phyloP scores from a whole-genome alignment of 1,284 basidiomycete genomes.

The Chondrostereum purpureum region DNA sequence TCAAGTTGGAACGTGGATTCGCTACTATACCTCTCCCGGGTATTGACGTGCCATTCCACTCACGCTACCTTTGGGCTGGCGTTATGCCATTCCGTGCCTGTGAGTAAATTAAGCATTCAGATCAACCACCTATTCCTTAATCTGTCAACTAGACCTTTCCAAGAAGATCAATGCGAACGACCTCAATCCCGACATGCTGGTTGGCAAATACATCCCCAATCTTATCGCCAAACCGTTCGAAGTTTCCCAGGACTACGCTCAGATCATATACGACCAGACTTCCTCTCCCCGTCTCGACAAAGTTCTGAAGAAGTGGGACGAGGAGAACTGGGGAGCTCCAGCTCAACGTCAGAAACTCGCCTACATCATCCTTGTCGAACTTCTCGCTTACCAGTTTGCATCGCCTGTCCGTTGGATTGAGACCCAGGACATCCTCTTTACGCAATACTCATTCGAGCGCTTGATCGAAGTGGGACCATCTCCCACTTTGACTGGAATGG shows the following conservation, averaged over 20 bases:
- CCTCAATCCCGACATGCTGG: slow-evolving; percentile 86
- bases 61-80: slow-evolving; percentile 96
- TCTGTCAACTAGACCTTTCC: slow-evolving; percentile 88
- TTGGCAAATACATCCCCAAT: slow-evolving; percentile 96
- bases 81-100: slow-evolving; percentile 95
- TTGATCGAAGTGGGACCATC: slow-evolving; percentile 95
- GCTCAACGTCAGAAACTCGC: slow-evolving; percentile 89
- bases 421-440: slow-evolving; percentile 94
- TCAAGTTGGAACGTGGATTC: slow-evolving; percentile 94
- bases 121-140: slow-evolving; percentile 4
- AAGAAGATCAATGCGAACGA: slow-evolving; percentile 94
- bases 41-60: slow-evolving; percentile 99
- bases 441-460: slow-evolving; percentile 85
- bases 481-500: slow-evolving; percentile 96
- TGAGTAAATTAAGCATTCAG: slow-evolving; percentile 42
- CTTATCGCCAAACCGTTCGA: slow-evolving; percentile 93
- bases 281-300: slow-evolving; percentile 90
- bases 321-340: slow-evolving; percentile 79
- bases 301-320: slow-evolving; percentile 89
- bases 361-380: slow-evolving; percentile 92
- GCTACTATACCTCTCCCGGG: slow-evolving; percentile 95
- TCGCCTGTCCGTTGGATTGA: slow-evolving; percentile 98
- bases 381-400: slow-evolving; percentile 94
- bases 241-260: slow-evolving; percentile 84
- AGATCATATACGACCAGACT: slow-evolving; percentile 93